Evolutionary conservation across 371 early-diverging fungal species (phyloP), one percentile per base, ranked within the genome.

Genomic region (Syncephalastrum monosporum): DNA sequence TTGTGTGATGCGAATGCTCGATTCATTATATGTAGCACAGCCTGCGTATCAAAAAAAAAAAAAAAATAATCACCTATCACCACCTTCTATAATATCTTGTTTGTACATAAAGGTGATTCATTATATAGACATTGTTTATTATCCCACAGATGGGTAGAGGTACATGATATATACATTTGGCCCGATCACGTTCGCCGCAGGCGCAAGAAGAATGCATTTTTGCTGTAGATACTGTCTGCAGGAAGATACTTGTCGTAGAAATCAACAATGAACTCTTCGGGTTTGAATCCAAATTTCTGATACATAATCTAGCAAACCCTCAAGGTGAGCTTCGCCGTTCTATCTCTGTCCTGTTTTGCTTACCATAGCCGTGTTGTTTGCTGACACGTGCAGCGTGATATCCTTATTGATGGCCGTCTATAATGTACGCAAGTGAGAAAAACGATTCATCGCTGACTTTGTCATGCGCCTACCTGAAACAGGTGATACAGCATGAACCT

Each of bases 221-320:
- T 91, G 66, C 92, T 93, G 56, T 79, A 84, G 6, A 65, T 52
- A 61, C 91, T 91, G 19, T 89, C 82, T 5, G 79, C 62, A 0
- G 95, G 91, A n/a, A 93, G 69, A 65, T 95, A 97, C 67, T 92
- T 86, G 70, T 91, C 89, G 73, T 96, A 96, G 67, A 97, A 97
- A 52, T 87, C 84, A 21, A 95, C 87, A 53, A 92, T 81, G 62
- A 92, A 97, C 59, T 90, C 87, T 59, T 97, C 97, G 1, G 95
- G 91, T 67, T 97, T 97, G 72, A 96, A 97, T 0, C 96, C 96
- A 72, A 96, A 90, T 61, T 85, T 88, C 68, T 97, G 95, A 69
- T 97, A 97, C 53, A 97, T 77, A 46, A 93, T 81, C 91, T 89
- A 61, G 1, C 23, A 12, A 33, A 38, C n/a, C 19, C 17, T 16